Evolutionary conservation across 148 eudicot genomes (phyloP).

Genomic region (Oxyria digyna): DNA sequence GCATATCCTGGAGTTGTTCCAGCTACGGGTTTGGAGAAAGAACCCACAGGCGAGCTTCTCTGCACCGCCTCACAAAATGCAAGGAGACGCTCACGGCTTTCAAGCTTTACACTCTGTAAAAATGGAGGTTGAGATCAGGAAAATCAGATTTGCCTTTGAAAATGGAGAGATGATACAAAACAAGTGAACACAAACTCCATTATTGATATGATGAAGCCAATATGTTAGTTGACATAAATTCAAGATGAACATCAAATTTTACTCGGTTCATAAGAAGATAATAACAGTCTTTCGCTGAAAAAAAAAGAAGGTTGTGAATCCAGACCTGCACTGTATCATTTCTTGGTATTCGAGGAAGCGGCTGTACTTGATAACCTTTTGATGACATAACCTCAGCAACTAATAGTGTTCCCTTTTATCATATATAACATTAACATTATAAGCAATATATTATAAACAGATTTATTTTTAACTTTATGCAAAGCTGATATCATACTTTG

Average conservation of each 20-base stretch:
- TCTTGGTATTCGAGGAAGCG: constrained; percentile 63
- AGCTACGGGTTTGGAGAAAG: constrained; percentile 72
- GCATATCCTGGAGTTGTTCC: constrained; percentile 93
- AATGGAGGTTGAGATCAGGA: neutral
- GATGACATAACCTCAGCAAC: constrained; percentile 91
- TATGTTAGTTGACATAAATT: neutral
- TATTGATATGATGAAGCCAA: neutral
- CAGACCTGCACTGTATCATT: constrained; percentile 85
- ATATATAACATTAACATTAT: constrained; percentile 13
- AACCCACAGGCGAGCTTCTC: constrained; percentile 83
- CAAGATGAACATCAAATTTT: neutral
- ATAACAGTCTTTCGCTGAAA: neutral
- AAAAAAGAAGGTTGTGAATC: neutral
- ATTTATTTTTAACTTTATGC: neutral
- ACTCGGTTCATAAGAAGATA: neutral
- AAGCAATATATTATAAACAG: neutral
- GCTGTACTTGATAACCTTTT: constrained; percentile 81
- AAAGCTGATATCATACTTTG: constrained; percentile 15
- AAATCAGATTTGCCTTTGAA: neutral
- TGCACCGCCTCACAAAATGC: constrained; percentile 96
- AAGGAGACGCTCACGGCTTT: constrained; percentile 67
- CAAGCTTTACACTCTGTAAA: constrained; percentile 79
- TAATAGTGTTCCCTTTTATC: constrained; percentile 65
- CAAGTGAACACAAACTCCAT: neutral
- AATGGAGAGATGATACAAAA: neutral